These are phyloP conservation scores for Kazachstania sp. DNA, from an alignment of 1,139 yeast genomes.

Conservation along the genomic window DNA sequence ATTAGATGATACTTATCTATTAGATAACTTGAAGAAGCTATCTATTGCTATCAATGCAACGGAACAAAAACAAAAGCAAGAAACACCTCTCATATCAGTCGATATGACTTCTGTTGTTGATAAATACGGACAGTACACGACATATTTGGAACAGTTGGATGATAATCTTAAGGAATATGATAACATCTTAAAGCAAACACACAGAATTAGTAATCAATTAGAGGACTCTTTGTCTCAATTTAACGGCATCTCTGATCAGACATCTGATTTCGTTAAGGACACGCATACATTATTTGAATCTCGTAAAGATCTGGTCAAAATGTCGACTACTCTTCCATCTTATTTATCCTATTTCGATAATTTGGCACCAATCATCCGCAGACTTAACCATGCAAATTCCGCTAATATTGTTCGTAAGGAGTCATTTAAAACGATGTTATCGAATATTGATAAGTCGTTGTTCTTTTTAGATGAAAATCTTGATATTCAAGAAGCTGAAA, in stretches of 20 bases:
- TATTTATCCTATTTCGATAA: constrained; percentile 58
- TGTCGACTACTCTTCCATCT: constrained; percentile 43
- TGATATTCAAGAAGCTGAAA: constrained; percentile 59
- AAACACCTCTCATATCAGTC: background rate
- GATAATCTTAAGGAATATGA: constrained; percentile 17
- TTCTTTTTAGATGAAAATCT: constrained; percentile 40
- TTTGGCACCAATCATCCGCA: constrained; percentile 60
- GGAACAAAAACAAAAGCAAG: background rate
- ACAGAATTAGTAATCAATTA: constrained; percentile 15
- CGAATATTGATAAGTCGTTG: constrained; percentile 53
- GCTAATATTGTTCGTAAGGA: constrained; percentile 48
- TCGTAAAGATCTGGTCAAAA: constrained; percentile 38
- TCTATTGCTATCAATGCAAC: constrained; percentile 9
- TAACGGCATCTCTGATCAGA: constrained; percentile 12
- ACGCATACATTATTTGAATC: constrained; percentile 43
- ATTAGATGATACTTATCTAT: constrained; percentile 22
- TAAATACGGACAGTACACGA: constrained; percentile 13
- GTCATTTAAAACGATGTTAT: constrained; percentile 46
- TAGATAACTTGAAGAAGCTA: constrained; percentile 19
- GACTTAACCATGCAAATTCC: constrained; percentile 51
- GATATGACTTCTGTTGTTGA: background rate
- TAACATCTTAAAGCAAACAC: constrained; percentile 15
- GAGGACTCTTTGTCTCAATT: constrained; percentile 14
- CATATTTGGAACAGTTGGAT: constrained; percentile 18
- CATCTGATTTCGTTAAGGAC: constrained; percentile 16